phyloP scores from a whole-genome alignment of 1,284 basidiomycete species.

The Naganishia liquefaciens region DNA sequence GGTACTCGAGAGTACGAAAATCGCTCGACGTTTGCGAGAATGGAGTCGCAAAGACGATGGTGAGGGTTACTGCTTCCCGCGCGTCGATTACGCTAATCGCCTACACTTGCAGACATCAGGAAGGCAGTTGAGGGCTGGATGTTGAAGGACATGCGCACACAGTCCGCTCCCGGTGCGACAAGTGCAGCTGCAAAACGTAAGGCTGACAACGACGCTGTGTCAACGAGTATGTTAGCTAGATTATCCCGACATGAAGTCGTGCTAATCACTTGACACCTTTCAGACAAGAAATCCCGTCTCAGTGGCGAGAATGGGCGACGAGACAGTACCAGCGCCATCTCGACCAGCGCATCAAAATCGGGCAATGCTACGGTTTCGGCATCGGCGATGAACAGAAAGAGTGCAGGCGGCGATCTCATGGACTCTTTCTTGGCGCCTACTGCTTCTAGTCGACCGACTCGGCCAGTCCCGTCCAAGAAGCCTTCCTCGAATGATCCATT shows the following conservation, averaged over 20 bases:
- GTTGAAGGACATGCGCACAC: background rate
- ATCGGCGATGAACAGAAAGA: background rate
- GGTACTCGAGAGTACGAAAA: background rate
- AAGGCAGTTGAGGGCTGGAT: conserved; percentile 1
- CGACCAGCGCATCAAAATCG: background rate
- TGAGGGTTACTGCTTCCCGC: background rate
- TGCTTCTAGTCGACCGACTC: conserved; percentile 6
- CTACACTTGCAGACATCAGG: background rate
- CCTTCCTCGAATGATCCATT: background rate
- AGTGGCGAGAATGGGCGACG: background rate
- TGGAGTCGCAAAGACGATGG: conserved; percentile 16
- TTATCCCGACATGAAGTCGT: background rate
- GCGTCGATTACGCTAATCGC: background rate
- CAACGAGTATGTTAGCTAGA: conserved; percentile 12
- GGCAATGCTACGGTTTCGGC: background rate
- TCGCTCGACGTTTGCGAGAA: background rate
- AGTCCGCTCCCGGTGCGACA: background rate
- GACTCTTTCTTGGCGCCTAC: conserved; percentile 13
- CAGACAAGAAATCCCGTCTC: conserved; percentile 8
- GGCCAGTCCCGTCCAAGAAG: conserved; percentile 4
- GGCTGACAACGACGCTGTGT: background rate
- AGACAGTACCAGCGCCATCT: background rate
- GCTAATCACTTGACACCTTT: background rate
- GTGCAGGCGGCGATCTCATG: conserved; percentile 2
- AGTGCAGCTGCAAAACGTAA: conserved; percentile 3